Evolutionary conservation across 2,329 filamentous ascomycete species (phyloP), one percentile per base, ranked within the genome.

Genomic region (Dryadomyces quercivorus): DNA sequence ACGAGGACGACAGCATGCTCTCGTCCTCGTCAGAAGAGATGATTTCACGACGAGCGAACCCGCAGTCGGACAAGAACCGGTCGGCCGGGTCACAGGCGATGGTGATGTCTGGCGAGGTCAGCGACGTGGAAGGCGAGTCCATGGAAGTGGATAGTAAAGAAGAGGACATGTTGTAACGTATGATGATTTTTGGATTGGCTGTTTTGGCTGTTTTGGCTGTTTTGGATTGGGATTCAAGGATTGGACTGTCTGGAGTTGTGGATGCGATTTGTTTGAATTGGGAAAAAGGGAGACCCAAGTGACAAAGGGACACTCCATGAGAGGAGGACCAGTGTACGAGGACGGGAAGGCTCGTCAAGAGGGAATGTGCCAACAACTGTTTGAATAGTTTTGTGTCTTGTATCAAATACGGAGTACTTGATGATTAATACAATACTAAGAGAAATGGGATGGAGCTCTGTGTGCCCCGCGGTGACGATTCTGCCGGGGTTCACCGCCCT

Each of bases 41-140:
- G 16, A 64, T 64, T n/a, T 69, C 67, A 13, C 66, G 63, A 13
- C 63, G 61, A 13, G 67, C 64, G 1, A 67, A 70, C 43, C 65
- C 64, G 0, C 68, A 69, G 1, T 72, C 72, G 1, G 69, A 72
- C 16, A 67, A 67, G 16, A 55, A 56, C 12, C 43, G 59, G 1
- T 74, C 72, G 52, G 66, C 69, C 1, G 68, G 72, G 8, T 67
- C 67, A 1, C 67, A 67, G 5, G 69, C 70, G 2, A 2, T 44
- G 16, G 60, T 71, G 34, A 69, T 62, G 47, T 75, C 71, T 6
- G 69, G 66, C 1, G 73, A 73, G 7, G 69, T 73, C 26, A 61
- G 60, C 12, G 62, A 60, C n/a, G 58, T 62, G 6, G 59, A 58
- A 21, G 57, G 46, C 1, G 52, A 49, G 15, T 34, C 3, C 5